Conservation (phyloP, 202 grass and related monocot genomes). For the Setaria italica region DNA sequence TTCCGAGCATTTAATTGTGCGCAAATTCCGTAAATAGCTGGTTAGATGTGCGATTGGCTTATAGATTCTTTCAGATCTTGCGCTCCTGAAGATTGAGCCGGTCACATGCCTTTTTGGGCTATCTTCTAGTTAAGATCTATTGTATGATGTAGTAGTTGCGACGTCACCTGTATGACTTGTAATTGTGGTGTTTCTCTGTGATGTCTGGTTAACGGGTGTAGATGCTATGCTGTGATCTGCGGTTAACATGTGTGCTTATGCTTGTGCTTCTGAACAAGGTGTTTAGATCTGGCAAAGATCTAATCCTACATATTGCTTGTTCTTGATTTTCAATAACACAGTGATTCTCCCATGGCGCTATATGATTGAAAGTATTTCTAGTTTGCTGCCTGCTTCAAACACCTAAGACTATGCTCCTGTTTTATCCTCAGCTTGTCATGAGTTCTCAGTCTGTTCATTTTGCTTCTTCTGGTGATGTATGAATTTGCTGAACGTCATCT, state of each 20-base stretch:
- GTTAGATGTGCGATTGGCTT: not conserved
- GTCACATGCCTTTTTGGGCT: not conserved
- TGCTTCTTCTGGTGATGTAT: not conserved
- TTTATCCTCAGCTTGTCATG: not conserved
- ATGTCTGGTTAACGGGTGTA: not conserved
- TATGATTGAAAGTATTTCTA: not conserved
- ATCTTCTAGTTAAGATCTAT: not conserved
- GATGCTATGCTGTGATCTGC: not conserved
- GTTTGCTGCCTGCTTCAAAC: not conserved
- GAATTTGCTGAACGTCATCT: not conserved
- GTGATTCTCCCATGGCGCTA: not conserved
- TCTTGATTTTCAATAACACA: not conserved
- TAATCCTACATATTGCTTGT: not conserved
- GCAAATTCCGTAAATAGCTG: not conserved
- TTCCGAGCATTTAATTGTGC: not conserved
- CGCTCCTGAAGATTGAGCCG: not conserved
- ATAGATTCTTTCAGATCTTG: conserved; percentile 37
- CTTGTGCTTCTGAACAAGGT: not conserved
- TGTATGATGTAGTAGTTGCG: not conserved
- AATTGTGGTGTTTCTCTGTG: not conserved
- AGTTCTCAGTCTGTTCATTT: conserved; percentile 8
- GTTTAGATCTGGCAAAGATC: not conserved
- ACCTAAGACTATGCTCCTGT: not conserved
- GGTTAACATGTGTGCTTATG: not conserved
- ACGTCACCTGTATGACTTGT: not conserved